phyloP scores from a whole-genome alignment of 805 yeast genomes.

The Pichia membranifaciens region DNA sequence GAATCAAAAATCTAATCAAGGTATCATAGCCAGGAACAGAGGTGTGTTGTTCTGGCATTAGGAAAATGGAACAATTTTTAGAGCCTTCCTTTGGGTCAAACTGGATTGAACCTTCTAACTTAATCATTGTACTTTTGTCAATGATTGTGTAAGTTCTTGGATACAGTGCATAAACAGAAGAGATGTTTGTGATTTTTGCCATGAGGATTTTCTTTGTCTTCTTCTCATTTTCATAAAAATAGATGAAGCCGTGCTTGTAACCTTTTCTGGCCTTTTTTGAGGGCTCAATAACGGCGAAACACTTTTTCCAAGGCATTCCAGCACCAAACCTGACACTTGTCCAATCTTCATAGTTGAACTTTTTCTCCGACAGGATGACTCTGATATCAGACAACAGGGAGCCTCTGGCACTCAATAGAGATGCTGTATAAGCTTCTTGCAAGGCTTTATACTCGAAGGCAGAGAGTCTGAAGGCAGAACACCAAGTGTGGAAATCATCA shows the following conservation, averaged over 20 bases:
- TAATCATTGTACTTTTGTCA: slow-evolving; percentile 82
- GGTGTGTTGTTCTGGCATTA: slow-evolving; percentile 81
- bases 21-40: slow-evolving; percentile 82
- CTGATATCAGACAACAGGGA: slow-evolving; percentile 80
- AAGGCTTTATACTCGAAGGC: slow-evolving; percentile 74
- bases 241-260: slow-evolving; percentile 56
- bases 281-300: slow-evolving; percentile 85
- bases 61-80: slow-evolving; percentile 57
- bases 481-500: slow-evolving; percentile 69
- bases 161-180: slow-evolving; percentile 81
- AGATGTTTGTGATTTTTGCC: slow-evolving; percentile 70
- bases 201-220: slow-evolving; percentile 65
- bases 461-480: slow-evolving; percentile 73
- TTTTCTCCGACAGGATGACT: slow-evolving; percentile 73
- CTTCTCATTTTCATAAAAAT: slow-evolving; percentile 80
- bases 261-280: slow-evolving; percentile 43
- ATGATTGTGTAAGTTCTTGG: slow-evolving; percentile 79
- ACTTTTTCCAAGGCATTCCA: slow-evolving; percentile 97
- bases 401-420: slow-evolving; percentile 87
- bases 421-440: slow-evolving; percentile 97
- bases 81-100: slow-evolving; percentile 48
- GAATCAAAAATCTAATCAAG: slow-evolving; percentile 72
- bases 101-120: slow-evolving; percentile 74
- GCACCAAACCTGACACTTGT: slow-evolving; percentile 90
- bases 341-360: slow-evolving; percentile 90